phyloP scores from a whole-genome alignment of 148 eudicot genomes.

The Diospyros kaki region DNA sequence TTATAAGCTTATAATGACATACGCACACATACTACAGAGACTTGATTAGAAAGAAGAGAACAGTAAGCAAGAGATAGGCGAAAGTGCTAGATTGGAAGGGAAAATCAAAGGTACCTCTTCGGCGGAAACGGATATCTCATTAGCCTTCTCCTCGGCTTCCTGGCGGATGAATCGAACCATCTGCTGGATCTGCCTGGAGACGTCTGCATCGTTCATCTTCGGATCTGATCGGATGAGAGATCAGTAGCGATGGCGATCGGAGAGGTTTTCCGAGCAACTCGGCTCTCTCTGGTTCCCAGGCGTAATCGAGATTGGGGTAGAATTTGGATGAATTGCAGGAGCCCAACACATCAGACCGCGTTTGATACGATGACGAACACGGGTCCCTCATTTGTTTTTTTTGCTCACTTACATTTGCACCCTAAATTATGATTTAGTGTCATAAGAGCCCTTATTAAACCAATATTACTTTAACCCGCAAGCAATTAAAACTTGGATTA shows the following conservation, averaged over 20 bases:
- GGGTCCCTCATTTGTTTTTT: too few species aligned
- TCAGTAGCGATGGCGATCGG: not conserved
- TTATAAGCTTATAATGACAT: not conserved
- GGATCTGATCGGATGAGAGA: slow-evolving; percentile 16
- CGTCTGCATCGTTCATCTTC: slow-evolving; percentile 77
- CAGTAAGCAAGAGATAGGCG: not conserved
- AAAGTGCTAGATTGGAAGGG: not conserved
- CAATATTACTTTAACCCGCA: too few species aligned
- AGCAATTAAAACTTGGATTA: too few species aligned
- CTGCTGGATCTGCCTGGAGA: slow-evolving; percentile 88
- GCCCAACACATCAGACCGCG: too few species aligned
- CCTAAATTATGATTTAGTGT: too few species aligned
- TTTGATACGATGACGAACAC: too few species aligned
- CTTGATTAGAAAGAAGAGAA: not conserved
- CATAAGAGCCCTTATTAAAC: too few species aligned
- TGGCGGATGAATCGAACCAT: slow-evolving; percentile 88
- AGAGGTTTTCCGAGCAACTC: not conserved
- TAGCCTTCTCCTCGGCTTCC: slow-evolving; percentile 86
- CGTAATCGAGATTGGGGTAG: too few species aligned
- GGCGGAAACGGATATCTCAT: slow-evolving; percentile 85
- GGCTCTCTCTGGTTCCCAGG: too few species aligned
- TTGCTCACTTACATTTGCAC: too few species aligned
- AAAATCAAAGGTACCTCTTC: slow-evolving; percentile 40
- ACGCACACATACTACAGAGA: not conserved
- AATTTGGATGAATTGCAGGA: too few species aligned